These are phyloP conservation scores for Jatropha podagrica DNA, from an alignment of 441 rosid species.

Conservation along the genomic window DNA sequence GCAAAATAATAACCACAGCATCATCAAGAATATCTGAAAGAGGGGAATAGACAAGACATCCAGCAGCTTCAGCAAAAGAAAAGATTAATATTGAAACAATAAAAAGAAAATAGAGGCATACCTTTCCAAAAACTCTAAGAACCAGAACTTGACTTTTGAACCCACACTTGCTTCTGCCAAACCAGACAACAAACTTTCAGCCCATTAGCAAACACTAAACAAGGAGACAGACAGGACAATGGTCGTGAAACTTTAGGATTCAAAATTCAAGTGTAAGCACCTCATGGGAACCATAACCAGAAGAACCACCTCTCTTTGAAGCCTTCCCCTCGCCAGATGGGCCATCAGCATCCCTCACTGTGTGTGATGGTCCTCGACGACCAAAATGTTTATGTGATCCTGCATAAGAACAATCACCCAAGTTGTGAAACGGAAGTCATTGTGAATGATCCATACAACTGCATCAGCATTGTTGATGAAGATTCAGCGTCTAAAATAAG, in stretches of 20 bases:
- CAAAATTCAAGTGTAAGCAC: conserved; percentile 34
- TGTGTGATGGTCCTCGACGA: conserved; percentile 44
- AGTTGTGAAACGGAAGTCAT: background rate
- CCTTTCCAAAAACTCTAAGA: conserved; percentile 44
- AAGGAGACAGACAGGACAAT: background rate
- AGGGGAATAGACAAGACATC: background rate
- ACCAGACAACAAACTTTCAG: conserved; percentile 11
- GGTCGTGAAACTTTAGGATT: background rate
- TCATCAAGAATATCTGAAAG: background rate
- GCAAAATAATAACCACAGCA: conserved; percentile 25
- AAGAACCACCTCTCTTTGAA: conserved; percentile 54
- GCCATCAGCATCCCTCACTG: conserved; percentile 51
- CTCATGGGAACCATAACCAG: conserved; percentile 65
- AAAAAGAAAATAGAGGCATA: conserved; percentile 12
- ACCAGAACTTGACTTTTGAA: conserved; percentile 72
- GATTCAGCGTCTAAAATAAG: conserved; percentile 5
- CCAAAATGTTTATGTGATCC: conserved; percentile 59
- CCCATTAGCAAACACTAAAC: background rate
- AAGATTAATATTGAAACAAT: background rate
- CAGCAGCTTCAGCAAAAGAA: background rate
- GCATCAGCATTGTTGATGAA: background rate
- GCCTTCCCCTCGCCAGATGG: conserved; percentile 49
- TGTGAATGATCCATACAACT: background rate
- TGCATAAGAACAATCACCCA: conserved; percentile 29
- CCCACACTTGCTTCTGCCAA: conserved; percentile 80